phyloP scores from a whole-genome alignment of 495 filamentous ascomycete genomes.

The Lasiosphaeris hirsuta region DNA sequence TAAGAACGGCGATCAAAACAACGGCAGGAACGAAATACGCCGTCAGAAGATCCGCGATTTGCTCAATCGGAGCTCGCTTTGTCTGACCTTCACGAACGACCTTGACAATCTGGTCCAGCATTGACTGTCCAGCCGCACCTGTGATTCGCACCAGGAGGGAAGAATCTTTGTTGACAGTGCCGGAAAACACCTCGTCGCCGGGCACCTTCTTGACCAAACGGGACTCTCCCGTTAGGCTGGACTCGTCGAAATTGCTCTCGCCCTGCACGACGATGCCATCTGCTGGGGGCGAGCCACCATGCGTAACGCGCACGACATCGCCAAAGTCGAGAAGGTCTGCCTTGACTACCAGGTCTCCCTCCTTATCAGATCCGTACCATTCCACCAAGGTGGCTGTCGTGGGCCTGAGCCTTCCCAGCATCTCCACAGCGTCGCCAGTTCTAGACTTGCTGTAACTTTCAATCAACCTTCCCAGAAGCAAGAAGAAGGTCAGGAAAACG shows the following conservation, averaged over 20 bases:
- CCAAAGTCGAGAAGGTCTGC: conserved; percentile 82
- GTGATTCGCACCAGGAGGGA: conserved; percentile 69
- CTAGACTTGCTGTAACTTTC: conserved; percentile 93
- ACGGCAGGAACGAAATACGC: conserved; percentile 88
- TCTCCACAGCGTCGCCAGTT: conserved; percentile 82
- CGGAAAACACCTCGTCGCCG: conserved; percentile 75
- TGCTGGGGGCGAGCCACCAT: conserved; percentile 80
- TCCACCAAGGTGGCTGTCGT: conserved; percentile 71
- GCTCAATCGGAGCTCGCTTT: conserved; percentile 79
- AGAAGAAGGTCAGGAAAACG: conserved; percentile 88
- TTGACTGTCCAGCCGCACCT: conserved; percentile 69
- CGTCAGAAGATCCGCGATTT: conserved; percentile 78
- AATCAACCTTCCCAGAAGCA: conserved; percentile 72
- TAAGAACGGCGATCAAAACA: conserved; percentile 73
- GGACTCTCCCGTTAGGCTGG: conserved; percentile 87
- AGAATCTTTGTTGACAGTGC: conserved; percentile 78
- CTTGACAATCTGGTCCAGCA: conserved; percentile 88
- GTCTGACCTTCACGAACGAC: conserved; percentile 91
- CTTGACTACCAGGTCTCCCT: conserved; percentile 42
- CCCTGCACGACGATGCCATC: conserved; percentile 71
- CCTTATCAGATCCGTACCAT: conserved; percentile 30
- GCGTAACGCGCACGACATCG: conserved; percentile 70
- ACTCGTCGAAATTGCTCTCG: conserved; percentile 76
- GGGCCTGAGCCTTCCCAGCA: conserved; percentile 74
- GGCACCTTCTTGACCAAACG: conserved; percentile 64